Evolutionary conservation across 176 grass and related monocot genomes (phyloP), one percentile per base, ranked within the genome.

Genomic region (Aegilops bicornis): DNA sequence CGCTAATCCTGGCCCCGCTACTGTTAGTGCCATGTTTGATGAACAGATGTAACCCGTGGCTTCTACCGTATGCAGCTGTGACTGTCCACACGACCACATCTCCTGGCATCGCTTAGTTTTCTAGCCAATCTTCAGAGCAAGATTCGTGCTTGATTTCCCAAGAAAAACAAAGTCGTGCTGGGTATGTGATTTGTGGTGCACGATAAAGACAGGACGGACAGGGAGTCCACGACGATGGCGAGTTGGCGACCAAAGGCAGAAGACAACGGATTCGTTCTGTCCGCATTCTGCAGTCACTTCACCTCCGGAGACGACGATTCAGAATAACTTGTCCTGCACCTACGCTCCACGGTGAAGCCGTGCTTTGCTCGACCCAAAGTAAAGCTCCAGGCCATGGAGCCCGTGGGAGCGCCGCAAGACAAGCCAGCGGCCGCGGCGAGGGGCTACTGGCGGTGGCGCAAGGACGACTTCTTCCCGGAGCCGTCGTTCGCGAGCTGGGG

Each of bases 181-280:
- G 73, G 30, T 24, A 30, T 7, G 24, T 76, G 73, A 76, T 14
- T 75, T 19, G 10, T 76, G 25, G 73, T 11, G 25, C 73, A 52
- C 16, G 24, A 50, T 19, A 76, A 16, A 50, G 42, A 76, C 9
- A 45, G 40, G 40, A 43, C 42, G 42, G 71, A 17, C 73, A 4
- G 72, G 24, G 16, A 76, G 73, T 76, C 73, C 73, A 76, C 73
- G 52, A 20, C 25, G 43, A 76, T 50, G 73, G 72, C 72, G 72
- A 75, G 42, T 5, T 10, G 14, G 42, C 23, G 73, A 75, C 69
- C 72, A 76, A 50, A 76, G 73, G 43, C 4, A 30, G 73, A 76
- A 52, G 43, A 76, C 73, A 25, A 76, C 73, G 73, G 43, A 2
- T 30, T 25, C 10, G 25, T 76, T 52, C 73, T 30, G 73, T 52